Evolutionary conservation across 1,139 yeast species (phyloP).

Genomic region (Saccharomyces hybrid): DNA sequence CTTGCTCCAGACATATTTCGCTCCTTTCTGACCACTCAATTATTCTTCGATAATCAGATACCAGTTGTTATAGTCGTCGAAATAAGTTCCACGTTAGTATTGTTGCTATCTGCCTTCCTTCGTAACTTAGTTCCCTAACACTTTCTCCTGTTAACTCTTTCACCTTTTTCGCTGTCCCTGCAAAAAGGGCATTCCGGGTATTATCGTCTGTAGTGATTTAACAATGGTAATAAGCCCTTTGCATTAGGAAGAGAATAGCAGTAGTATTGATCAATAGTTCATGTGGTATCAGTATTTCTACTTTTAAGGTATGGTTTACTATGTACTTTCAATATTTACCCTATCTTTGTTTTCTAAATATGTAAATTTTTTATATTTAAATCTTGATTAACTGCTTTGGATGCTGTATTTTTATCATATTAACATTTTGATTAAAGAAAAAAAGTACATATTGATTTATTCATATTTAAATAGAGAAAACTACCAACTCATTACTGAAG

Average conservation of each 20-base stretch:
- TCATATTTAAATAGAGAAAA: not conserved
- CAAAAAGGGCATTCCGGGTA: conserved; percentile 1
- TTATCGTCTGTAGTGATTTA: not conserved
- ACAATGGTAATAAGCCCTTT: not conserved
- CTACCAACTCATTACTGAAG: not conserved
- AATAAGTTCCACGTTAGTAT: not conserved
- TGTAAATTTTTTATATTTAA: no score
- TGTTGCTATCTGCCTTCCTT: not conserved
- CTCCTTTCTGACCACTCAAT: not conserved
- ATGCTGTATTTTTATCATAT: no score
- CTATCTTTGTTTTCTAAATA: no score
- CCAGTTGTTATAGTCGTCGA: not conserved
- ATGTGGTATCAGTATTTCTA: not conserved
- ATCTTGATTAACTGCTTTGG: not conserved
- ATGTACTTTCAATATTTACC: not conserved
- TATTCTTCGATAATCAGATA: not conserved
- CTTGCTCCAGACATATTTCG: not conserved
- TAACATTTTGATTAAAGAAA: no score
- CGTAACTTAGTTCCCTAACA: not conserved
- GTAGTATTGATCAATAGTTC: not conserved
- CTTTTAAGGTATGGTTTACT: no score
- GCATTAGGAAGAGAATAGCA: not conserved
- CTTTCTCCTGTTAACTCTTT: not conserved
- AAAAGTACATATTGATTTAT: not conserved
- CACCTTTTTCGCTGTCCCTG: not conserved